A percentile compares a stretch with the other conserved stretches of the same genome.
These are phyloP conservation scores for Kandelia obovata DNA, from an alignment of 345 rosid genomes.

Conservation along the genomic window DNA sequence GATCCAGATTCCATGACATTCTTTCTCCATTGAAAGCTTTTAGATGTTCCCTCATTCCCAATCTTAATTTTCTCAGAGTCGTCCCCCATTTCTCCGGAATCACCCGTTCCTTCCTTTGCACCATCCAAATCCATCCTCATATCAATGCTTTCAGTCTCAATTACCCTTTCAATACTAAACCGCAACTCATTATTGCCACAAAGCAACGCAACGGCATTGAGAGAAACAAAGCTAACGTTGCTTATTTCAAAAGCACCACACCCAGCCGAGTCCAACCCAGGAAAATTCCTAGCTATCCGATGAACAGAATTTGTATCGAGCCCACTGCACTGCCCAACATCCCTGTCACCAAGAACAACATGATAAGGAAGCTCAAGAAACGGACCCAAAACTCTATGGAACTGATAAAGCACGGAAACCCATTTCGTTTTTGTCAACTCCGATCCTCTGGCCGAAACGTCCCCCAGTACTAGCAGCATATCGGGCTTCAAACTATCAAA, in stretches of 20 bases:
- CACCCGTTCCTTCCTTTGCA: slow-evolving; percentile 2
- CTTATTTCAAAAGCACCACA: slow-evolving; percentile 60
- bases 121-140: slow-evolving; percentile 25
- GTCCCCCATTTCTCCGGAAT: slow-evolving; percentile 11
- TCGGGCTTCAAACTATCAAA: slow-evolving; percentile 52
- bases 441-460: slow-evolving; percentile 50
- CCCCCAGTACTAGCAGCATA: slow-evolving; percentile 60
- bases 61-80: neutral
- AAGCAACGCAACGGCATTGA: slow-evolving; percentile 53
- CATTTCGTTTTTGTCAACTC: slow-evolving; percentile 38
- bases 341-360: slow-evolving; percentile 55
- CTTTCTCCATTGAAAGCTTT: slow-evolving; percentile 36
- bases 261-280: slow-evolving; percentile 56
- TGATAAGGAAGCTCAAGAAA: slow-evolving; percentile 51
- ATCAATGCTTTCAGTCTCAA: slow-evolving; percentile 50
- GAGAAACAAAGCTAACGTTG: slow-evolving; percentile 56
- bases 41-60: neutral
- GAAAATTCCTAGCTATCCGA: slow-evolving; percentile 47
- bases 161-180: slow-evolving; percentile 48
- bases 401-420: slow-evolving; percentile 45
- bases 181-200: slow-evolving; percentile 42
- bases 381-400: slow-evolving; percentile 43
- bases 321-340: slow-evolving; percentile 48
- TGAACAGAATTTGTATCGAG: slow-evolving; percentile 38
- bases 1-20: slow-evolving; percentile 38